phyloP scores from a whole-genome alignment of 495 filamentous ascomycete species.

The Pyrenula aspistea region DNA sequence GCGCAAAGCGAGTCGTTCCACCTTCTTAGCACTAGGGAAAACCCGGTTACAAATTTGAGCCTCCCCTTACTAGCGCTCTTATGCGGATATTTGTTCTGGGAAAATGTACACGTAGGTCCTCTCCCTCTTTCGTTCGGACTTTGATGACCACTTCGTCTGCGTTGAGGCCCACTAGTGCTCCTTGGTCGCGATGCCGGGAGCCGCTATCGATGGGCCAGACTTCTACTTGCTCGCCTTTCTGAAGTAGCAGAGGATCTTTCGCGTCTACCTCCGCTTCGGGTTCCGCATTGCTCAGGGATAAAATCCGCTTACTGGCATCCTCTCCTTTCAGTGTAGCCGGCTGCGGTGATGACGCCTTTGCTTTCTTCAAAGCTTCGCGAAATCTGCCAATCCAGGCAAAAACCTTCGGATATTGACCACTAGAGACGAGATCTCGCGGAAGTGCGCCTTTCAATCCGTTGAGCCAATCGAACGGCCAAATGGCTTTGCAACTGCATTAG shows the following conservation, averaged over 20 bases:
- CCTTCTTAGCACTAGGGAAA: too few relatives aligned
- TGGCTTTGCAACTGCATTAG: conserved; percentile 12
- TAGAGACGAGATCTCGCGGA: conserved; percentile 24
- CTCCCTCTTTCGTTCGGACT: conserved; percentile 19
- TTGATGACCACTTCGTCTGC: conserved; percentile 39
- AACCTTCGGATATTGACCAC: conserved; percentile 32
- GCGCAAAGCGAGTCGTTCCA: too few relatives aligned
- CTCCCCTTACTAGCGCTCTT: conserved; percentile 10
- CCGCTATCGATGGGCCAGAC: conserved; percentile 47
- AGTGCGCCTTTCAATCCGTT: conserved; percentile 32
- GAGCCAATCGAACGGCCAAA: conserved; percentile 53
- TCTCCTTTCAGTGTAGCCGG: conserved; percentile 27
- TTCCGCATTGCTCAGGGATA: conserved; percentile 20
- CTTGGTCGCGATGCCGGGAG: conserved; percentile 37
- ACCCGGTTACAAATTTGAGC: not conserved
- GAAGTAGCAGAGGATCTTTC: conserved; percentile 27
- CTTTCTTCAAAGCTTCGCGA: conserved; percentile 14
- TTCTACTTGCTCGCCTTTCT: conserved; percentile 33
- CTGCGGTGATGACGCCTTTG: conserved; percentile 15
- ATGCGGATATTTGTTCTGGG: conserved; percentile 44
- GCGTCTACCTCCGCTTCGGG: conserved; percentile 19
- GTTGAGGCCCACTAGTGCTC: conserved; percentile 33
- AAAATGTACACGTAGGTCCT: conserved; percentile 38
- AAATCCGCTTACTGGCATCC: conserved; percentile 31
- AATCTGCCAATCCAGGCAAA: conserved; percentile 47